Evolutionary conservation across 2,329 filamentous ascomycete species (phyloP).

Genomic region (Trichoderma sp.): DNA sequence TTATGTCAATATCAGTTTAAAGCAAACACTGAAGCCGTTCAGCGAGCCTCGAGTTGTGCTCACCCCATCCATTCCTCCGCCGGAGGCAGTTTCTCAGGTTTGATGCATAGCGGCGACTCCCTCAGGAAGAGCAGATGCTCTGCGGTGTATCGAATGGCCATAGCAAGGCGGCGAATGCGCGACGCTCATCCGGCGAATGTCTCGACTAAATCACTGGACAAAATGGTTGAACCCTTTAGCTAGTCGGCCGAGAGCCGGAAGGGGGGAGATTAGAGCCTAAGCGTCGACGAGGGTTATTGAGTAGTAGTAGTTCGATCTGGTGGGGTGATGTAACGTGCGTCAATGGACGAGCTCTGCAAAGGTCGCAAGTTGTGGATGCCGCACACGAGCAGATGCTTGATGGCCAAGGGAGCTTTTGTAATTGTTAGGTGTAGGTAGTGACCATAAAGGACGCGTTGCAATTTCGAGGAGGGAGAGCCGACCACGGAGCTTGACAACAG

Average conservation of each 20-base stretch:
- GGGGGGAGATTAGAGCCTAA: not conserved
- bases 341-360: constrained; percentile 2
- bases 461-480: constrained; percentile 2
- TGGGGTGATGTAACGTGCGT: constrained; percentile 1
- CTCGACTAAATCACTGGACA: constrained; percentile 18
- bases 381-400: not conserved
- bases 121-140: constrained; percentile 74
- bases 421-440: not conserved
- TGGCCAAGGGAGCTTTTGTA: not conserved
- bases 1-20: not conserved
- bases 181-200: constrained; percentile 39
- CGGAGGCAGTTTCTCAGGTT: constrained; percentile 75
- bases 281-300: not conserved
- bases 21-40: not conserved
- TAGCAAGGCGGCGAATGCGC: constrained; percentile 37
- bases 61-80: constrained; percentile 98
- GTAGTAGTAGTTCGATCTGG: not conserved
- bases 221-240: not conserved
- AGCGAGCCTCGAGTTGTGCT: constrained; percentile 52
- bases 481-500: constrained; percentile 8
- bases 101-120: constrained; percentile 78
- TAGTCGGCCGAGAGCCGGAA: constrained; percentile 3
- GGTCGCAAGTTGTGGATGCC: not conserved
- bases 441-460: constrained; percentile 16
- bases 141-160: constrained; percentile 67